Evolutionary conservation across 2,329 filamentous ascomycete species (phyloP), one percentile per base, ranked within the genome.

Genomic region (Neurospora sp.): DNA sequence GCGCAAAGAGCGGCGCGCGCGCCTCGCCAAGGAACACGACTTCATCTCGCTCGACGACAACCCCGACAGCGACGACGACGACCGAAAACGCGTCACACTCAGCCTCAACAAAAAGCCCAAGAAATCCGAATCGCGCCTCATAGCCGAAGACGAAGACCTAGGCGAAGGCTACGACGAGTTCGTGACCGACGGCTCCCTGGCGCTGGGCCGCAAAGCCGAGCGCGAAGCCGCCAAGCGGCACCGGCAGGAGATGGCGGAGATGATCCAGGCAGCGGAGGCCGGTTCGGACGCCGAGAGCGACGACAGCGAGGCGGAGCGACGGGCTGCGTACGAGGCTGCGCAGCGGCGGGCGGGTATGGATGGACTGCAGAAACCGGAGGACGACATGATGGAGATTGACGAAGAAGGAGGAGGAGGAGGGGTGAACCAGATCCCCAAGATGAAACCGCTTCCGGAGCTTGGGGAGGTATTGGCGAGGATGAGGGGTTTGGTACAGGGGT

Each of bases 91-190:
- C 8, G 67, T 72, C 28, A 69, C 72, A 3, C 41, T 75, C 10
- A 33, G 72, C 66, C 43, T 70, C n/a, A 66, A 68, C 82, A 23
- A 87, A 88, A 73, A 87, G 28, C 68, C 82, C 19, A 87, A 88
- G 73, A 88, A 91, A 73, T 86, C 88, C 40, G 86, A 93, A 72
- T 91, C 91, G 6, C 87, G 95, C 1, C 85, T 98, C 1, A 86
- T 93, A 6, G 87, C 86, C 57, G 93, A 97, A 40, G 95, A 98
- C 75, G 95, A 98, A 77, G 93, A 98, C 76, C 86, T 97, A 0
- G 92, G 92, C 43, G 96, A 98, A 81, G 94, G 93, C 0, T 98
- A 97, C 75, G 95, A 98, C 71, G 91, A 95, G 69, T 97, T 92
- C 75, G 92, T 96, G 8, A 92, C 96, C 52, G 92, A 97, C 77